These are phyloP conservation scores for Scenedesmus sp. DNA, from an alignment of 163 green algal genomes.

Conservation along the genomic window DNA sequence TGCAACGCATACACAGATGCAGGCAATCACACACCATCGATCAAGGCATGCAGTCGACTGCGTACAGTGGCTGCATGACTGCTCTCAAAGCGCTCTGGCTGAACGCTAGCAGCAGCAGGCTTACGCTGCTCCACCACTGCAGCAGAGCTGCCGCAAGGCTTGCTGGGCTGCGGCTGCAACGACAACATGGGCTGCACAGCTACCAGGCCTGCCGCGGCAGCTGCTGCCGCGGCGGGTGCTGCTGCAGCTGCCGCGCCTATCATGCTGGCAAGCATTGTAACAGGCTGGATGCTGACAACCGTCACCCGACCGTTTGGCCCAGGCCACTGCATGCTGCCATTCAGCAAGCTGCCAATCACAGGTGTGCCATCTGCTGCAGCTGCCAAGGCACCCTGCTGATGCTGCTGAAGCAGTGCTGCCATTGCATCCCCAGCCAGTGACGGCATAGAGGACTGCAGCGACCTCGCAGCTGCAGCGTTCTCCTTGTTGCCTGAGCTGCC, in stretches of 20 bases:
- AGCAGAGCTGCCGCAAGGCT: slow-evolving; percentile 9
- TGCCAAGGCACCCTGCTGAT: background rate
- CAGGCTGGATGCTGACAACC: slow-evolving; percentile 44
- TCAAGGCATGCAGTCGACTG: slow-evolving; percentile 44
- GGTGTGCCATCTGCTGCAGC: background rate
- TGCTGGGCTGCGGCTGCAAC: slow-evolving; percentile 21
- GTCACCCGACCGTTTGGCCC: background rate
- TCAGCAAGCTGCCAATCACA: background rate
- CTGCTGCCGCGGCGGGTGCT: background rate
- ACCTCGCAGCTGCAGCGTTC: background rate
- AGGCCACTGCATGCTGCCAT: slow-evolving; percentile 11
- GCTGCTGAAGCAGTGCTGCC: background rate
- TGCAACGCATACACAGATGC: background rate
- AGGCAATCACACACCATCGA: slow-evolving; percentile 30
- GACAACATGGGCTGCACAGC: slow-evolving; percentile 6
- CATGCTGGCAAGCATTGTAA: slow-evolving; percentile 25
- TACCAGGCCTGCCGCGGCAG: slow-evolving; percentile 2
- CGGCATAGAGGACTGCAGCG: background rate
- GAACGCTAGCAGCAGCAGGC: background rate
- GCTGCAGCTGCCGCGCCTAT: background rate
- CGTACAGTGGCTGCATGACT: slow-evolving; percentile 35
- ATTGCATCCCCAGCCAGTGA: background rate
- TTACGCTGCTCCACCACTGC: background rate
- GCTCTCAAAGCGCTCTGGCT: background rate
- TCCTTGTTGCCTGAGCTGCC: slow-evolving; percentile 28